These are phyloP conservation scores for Bruguiera gymnorhiza DNA, from an alignment of 345 rosid genomes.

Conservation along the genomic window DNA sequence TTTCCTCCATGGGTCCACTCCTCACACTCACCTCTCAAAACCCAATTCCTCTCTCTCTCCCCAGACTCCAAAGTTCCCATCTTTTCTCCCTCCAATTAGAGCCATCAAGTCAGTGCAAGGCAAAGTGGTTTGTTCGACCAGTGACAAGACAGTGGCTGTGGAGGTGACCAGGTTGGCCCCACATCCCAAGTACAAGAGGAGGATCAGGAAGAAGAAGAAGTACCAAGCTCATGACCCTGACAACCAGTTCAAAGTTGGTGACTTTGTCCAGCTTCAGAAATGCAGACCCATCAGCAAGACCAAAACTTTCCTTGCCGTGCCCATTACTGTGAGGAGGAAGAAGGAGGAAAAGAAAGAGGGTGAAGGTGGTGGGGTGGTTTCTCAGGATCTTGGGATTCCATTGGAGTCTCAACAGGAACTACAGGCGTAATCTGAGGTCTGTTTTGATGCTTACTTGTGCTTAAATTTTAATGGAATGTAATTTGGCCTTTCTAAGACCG, in stretches of 20 bases:
- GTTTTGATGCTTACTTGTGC: slow-evolving; percentile 12
- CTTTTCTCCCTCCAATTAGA: slow-evolving; percentile 45
- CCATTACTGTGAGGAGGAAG: slow-evolving; percentile 30
- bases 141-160: slow-evolving; percentile 82
- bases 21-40: slow-evolving; percentile 43
- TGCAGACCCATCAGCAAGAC: slow-evolving; percentile 88
- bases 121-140: slow-evolving; percentile 74
- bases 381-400: slow-evolving; percentile 59
- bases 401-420: slow-evolving; percentile 58
- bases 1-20: slow-evolving; percentile 54
- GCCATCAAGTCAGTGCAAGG: slow-evolving; percentile 79
- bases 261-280: slow-evolving; percentile 62
- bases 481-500: not conserved
- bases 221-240: slow-evolving; percentile 92
- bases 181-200: slow-evolving; percentile 84
- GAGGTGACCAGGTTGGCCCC: slow-evolving; percentile 71
- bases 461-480: not conserved
- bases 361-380: slow-evolving; percentile 11
- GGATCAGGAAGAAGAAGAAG: slow-evolving; percentile 87
- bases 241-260: slow-evolving; percentile 74
- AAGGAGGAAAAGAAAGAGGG: slow-evolving; percentile 23
- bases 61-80: slow-evolving; percentile 6
- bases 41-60: slow-evolving; percentile 30
- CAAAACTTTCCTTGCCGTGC: slow-evolving; percentile 63
- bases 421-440: slow-evolving; percentile 23